Conservation (phyloP, 495 filamentous ascomycete genomes). For the Cairneyella variabilis region DNA sequence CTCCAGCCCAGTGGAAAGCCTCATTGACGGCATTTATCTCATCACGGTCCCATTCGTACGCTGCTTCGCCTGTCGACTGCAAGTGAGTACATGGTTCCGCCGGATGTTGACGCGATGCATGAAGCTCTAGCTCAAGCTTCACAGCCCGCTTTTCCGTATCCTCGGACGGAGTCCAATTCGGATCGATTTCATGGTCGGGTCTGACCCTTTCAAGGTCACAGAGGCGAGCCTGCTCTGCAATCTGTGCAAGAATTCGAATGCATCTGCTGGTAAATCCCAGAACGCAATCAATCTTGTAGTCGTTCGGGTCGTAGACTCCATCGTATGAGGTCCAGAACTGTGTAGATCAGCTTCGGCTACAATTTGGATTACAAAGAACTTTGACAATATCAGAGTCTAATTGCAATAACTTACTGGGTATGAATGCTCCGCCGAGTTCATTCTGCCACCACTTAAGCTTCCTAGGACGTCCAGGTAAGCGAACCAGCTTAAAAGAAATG, state of each 20-base stretch:
- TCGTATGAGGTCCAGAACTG: conserved; percentile 35
- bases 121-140: conserved; percentile 49
- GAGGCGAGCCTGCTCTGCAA: conserved; percentile 66
- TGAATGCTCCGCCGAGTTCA: conserved; percentile 43
- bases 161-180: conserved; percentile 56
- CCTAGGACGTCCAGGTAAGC: conserved; percentile 83
- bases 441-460: conserved; percentile 63
- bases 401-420: conserved; percentile 20
- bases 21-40: conserved; percentile 78
- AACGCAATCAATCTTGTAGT: conserved; percentile 73
- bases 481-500: conserved; percentile 83
- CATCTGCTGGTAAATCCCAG: conserved; percentile 72
- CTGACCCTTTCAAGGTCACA: conserved; percentile 69
- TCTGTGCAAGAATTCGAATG: conserved; percentile 65
- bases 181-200: conserved; percentile 43
- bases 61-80: conserved; percentile 39
- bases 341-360: background rate
- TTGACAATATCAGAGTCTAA: too few species aligned
- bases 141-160: conserved; percentile 52
- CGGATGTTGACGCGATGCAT: conserved; percentile 35
- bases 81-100: conserved; percentile 41
- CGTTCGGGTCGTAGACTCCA: conserved; percentile 44
- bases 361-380: too few species aligned
- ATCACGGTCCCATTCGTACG: conserved; percentile 47
- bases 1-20: conserved; percentile 76